Percentiles rank a stretch among this genome's conserved stretches.
Evolutionary conservation across 306 rosid species (phyloP).

Genomic region (Rosa persica): DNA sequence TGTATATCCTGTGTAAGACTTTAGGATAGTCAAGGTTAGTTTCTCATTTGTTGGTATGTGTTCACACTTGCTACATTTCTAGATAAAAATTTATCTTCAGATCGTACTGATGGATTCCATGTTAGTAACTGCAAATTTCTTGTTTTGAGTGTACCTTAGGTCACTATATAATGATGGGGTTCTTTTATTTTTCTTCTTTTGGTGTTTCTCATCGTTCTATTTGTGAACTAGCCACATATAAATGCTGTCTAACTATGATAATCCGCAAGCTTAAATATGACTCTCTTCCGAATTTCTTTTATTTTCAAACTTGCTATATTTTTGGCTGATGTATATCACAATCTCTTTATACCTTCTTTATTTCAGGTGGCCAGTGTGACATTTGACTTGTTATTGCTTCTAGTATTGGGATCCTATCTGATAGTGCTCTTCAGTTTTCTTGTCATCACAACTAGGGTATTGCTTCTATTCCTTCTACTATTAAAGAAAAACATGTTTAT

Average conservation of each 20-base stretch:
- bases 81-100: background rate
- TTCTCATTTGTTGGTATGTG: background rate
- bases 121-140: background rate
- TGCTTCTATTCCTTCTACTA: background rate
- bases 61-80: background rate
- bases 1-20: background rate
- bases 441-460: constrained; percentile 67
- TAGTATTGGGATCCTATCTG: constrained; percentile 65
- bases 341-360: constrained; percentile 9
- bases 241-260: background rate
- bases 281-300: background rate
- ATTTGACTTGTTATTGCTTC: constrained; percentile 91
- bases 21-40: background rate
- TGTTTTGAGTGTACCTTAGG: background rate
- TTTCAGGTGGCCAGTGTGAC: constrained; percentile 97
- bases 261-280: background rate
- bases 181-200: background rate
- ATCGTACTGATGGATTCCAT: background rate
- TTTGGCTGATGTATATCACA: background rate
- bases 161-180: background rate
- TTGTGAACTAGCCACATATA: background rate
- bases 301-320: background rate
- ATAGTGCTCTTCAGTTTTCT: constrained; percentile 65
- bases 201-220: background rate
- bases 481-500: background rate